phyloP scores from a whole-genome alignment of 306 rosid species.

The Trichosanthes truncata region DNA sequence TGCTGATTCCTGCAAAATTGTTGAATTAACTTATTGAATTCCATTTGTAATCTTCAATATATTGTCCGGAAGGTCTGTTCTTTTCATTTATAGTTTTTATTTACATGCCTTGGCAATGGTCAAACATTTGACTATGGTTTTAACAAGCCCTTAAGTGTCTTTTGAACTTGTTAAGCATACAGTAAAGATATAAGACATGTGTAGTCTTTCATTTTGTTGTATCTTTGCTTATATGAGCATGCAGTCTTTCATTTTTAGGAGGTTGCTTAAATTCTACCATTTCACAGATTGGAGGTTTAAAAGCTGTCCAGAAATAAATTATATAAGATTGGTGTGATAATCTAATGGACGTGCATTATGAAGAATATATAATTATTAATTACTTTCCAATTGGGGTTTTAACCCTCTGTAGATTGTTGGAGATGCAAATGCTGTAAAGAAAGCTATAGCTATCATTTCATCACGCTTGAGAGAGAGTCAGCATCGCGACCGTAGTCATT shows the following conservation, averaged over 20 bases:
- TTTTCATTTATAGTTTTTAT: not conserved
- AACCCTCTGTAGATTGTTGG: slow-evolving; percentile 69
- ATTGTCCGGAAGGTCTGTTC: not conserved
- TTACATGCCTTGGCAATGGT: not conserved
- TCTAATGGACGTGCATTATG: not conserved
- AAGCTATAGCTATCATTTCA: slow-evolving; percentile 57
- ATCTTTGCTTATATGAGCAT: not conserved
- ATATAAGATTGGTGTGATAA: not conserved
- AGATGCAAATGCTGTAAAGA: slow-evolving; percentile 62
- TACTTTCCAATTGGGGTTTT: not conserved
- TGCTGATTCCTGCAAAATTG: not conserved
- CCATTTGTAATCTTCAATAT: not conserved
- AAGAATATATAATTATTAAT: not conserved
- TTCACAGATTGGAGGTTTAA: not conserved
- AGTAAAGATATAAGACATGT: not conserved
- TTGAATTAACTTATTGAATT: not conserved
- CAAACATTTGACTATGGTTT: not conserved
- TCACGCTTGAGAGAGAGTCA: slow-evolving; percentile 97
- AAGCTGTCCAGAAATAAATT: not conserved
- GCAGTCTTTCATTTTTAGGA: not conserved
- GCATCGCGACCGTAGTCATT: slow-evolving; percentile 84
- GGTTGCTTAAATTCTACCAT: not conserved
- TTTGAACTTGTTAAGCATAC: not conserved
- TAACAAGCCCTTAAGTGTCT: not conserved
- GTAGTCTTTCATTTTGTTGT: not conserved